A percentile compares a stretch with the other conserved stretches of the same genome.
Conservation (phyloP, 2,329 filamentous ascomycete genomes). For the Trichoderma polysporum region DNA sequence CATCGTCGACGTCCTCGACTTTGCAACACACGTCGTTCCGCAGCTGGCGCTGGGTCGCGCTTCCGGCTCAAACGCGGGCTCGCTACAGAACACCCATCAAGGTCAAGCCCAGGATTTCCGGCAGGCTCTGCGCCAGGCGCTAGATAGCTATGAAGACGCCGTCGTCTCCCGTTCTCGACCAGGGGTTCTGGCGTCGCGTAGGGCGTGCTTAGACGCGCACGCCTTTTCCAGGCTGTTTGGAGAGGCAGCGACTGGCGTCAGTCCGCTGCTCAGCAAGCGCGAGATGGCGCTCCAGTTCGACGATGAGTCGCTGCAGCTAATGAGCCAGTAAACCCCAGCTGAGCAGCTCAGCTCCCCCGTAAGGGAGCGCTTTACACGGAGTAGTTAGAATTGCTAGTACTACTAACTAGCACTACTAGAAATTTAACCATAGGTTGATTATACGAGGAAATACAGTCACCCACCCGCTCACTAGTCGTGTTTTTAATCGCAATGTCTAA, state of each 20-base stretch:
- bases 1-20: constrained; percentile 50
- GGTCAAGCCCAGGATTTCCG: neutral
- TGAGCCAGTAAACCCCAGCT: neutral
- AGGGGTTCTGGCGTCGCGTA: constrained; percentile 50
- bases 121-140: constrained; percentile 27
- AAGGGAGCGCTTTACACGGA: neutral
- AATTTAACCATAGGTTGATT: neutral
- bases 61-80: constrained; percentile 1
- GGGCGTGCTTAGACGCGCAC: constrained; percentile 56
- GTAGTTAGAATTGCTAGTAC: too few species aligned
- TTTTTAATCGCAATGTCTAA: neutral
- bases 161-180: constrained; percentile 44
- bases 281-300: constrained; percentile 36
- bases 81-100: neutral
- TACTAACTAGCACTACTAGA: too few species aligned
- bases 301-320: constrained; percentile 24
- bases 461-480: neutral
- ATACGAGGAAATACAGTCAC: neutral
- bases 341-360: neutral
- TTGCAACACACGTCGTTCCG: constrained; percentile 38
- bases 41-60: constrained; percentile 17
- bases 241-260: constrained; percentile 24
- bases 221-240: constrained; percentile 44
- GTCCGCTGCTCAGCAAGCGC: constrained; percentile 42
- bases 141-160: constrained; percentile 45